Evolutionary conservation across 2,329 filamentous ascomycete species (phyloP).

Genomic region (Raffaelea arxii): DNA sequence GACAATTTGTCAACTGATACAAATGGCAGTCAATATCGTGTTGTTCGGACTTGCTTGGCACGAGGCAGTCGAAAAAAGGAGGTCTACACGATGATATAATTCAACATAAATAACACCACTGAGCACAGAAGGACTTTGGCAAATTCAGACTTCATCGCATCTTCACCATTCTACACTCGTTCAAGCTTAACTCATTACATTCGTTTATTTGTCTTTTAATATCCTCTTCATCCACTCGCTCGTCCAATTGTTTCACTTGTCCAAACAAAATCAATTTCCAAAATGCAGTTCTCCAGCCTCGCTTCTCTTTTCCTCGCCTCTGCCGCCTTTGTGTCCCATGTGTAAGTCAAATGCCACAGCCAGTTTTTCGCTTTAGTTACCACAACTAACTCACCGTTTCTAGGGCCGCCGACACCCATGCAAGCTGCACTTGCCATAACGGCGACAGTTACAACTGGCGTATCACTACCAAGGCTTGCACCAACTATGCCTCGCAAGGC

Average conservation of each 20-base stretch:
- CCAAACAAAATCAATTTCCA: neutral
- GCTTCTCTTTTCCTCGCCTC: neutral
- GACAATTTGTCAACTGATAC: neutral
- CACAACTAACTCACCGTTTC: too few species aligned
- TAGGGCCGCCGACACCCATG: neutral
- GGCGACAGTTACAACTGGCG: slow-evolving; percentile 2
- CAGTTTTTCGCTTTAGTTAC: neutral
- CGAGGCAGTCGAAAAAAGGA: neutral
- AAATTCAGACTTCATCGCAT: neutral
- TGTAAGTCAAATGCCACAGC: too few species aligned
- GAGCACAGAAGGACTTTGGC: neutral
- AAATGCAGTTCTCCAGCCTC: neutral
- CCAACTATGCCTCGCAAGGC: neutral
- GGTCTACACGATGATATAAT: neutral
- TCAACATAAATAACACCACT: neutral
- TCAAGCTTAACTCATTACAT: too few species aligned
- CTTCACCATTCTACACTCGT: neutral
- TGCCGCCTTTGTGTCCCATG: neutral
- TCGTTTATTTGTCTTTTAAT: neutral
- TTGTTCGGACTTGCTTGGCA: neutral
- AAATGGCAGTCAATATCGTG: neutral
- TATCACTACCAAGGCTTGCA: neutral
- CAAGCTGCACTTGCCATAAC: slow-evolving; percentile 1
- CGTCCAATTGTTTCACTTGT: neutral
- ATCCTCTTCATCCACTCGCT: neutral